Conservation (phyloP, 495 filamentous ascomycete genomes). For the Entonaema liquescens region DNA sequence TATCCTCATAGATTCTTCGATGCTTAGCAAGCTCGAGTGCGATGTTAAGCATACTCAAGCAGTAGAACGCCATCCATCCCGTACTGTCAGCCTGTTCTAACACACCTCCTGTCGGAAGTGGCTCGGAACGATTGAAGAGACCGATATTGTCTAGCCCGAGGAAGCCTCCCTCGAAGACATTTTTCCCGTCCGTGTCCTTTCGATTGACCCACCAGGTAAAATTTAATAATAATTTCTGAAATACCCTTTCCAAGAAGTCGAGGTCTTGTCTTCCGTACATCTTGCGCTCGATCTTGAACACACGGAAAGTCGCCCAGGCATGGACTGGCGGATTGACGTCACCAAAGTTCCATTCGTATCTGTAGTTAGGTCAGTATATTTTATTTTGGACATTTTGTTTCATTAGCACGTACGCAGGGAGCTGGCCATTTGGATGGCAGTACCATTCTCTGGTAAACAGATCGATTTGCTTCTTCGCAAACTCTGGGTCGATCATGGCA, state of each 20-base stretch:
- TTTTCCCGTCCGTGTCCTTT: slow-evolving; percentile 92
- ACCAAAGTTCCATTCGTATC: slow-evolving; percentile 97
- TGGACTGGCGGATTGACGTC: slow-evolving; percentile 97
- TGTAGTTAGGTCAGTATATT: slow-evolving; percentile 46
- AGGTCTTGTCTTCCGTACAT: slow-evolving; percentile 94
- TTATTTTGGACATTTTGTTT: slow-evolving; percentile 3
- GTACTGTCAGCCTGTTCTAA: slow-evolving; percentile 97
- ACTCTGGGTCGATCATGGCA: slow-evolving; percentile 96
- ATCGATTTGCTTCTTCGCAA: slow-evolving; percentile 97
- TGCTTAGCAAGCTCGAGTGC: slow-evolving; percentile 94
- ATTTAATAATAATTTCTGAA: slow-evolving; percentile 94
- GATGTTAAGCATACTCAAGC: slow-evolving; percentile 94
- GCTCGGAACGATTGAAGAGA: slow-evolving; percentile 97
- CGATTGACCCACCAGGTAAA: slow-evolving; percentile 99
- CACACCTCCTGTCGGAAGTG: slow-evolving; percentile 89
- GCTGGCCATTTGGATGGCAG: slow-evolving; percentile 97
- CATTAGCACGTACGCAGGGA: slow-evolving; percentile 61
- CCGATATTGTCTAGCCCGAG: slow-evolving; percentile 97
- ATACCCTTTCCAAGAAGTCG: slow-evolving; percentile 94
- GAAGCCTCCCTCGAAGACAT: slow-evolving; percentile 97
- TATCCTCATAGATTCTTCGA: slow-evolving; percentile 95
- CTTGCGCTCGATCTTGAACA: slow-evolving; percentile 98
- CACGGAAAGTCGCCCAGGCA: slow-evolving; percentile 93
- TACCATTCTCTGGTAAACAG: slow-evolving; percentile 97
- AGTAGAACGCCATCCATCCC: slow-evolving; percentile 99